Evolutionary conservation across 164 flowering plant species (phyloP).

Genomic region (Amborella trichopoda): DNA sequence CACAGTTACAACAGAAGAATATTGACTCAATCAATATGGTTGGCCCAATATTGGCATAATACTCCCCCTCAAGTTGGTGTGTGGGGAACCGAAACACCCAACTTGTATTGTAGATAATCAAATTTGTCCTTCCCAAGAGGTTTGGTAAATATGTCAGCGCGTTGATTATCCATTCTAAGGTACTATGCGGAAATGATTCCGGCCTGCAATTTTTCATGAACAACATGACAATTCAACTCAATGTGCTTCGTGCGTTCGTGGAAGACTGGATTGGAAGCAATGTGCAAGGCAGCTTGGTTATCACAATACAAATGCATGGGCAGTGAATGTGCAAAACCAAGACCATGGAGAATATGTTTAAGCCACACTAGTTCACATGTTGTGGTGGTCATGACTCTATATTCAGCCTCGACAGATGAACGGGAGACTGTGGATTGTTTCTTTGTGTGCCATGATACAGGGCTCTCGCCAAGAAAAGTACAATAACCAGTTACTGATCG

Average conservation of each 20-base stretch:
- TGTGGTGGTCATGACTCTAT: not conserved
- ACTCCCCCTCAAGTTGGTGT: conserved; percentile 4
- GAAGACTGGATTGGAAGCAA: conserved; percentile 5
- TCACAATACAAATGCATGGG: conserved; percentile 2
- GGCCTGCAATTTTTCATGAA: conserved; percentile 2
- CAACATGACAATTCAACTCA: conserved; percentile 3
- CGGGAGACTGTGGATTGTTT: not conserved
- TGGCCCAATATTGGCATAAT: too few species aligned
- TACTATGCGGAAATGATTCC: not conserved
- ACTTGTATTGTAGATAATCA: not conserved
- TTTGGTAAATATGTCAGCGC: not conserved
- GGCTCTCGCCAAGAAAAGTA: not conserved
- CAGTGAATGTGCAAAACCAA: not conserved
- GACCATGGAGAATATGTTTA: not conserved
- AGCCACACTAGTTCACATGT: too few species aligned
- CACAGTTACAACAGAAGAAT: too few species aligned
- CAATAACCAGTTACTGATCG: not conserved
- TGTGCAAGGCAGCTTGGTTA: conserved; percentile 6
- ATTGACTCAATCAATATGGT: too few species aligned
- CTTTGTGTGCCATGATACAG: not conserved
- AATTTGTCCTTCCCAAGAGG: not conserved
- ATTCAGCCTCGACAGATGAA: not conserved
- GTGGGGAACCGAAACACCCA: not conserved
- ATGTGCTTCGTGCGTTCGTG: conserved; percentile 10
- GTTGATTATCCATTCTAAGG: not conserved